Evolutionary conservation across 2,329 filamentous ascomycete genomes (phyloP).

Genomic region (Diaporthe nobilis): DNA sequence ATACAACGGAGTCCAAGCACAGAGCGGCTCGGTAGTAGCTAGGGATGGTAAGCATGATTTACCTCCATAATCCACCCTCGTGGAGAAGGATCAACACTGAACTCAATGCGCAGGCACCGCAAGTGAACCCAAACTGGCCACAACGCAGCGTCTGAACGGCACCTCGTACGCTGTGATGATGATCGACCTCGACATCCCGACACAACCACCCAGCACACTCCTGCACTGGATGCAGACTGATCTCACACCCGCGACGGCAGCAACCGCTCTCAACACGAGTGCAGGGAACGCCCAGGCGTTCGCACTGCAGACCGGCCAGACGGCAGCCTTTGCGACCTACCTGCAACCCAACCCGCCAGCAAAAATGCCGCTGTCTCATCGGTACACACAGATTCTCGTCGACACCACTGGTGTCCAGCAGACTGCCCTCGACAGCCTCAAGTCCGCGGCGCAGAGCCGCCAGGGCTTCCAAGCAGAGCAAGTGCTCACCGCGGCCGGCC

Average conservation of each 20-base stretch:
- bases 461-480: slow-evolving; percentile 51
- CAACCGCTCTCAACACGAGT: slow-evolving; percentile 48
- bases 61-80: neutral
- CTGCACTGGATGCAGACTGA: slow-evolving; percentile 61
- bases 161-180: slow-evolving; percentile 58
- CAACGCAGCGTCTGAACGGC: slow-evolving; percentile 54
- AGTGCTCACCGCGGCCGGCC: slow-evolving; percentile 50
- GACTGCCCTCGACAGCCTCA: slow-evolving; percentile 47
- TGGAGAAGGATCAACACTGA: slow-evolving; percentile 4
- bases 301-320: slow-evolving; percentile 49
- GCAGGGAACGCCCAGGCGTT: slow-evolving; percentile 48
- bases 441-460: slow-evolving; percentile 48
- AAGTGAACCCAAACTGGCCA: slow-evolving; percentile 54
- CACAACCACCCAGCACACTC: slow-evolving; percentile 54
- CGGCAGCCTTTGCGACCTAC: slow-evolving; percentile 50
- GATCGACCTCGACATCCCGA: slow-evolving; percentile 64
- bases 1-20: slow-evolving; percentile 54
- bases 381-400: slow-evolving; percentile 57
- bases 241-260: slow-evolving; percentile 49
- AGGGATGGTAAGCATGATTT: slow-evolving; percentile 51
- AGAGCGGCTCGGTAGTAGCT: slow-evolving; percentile 55
- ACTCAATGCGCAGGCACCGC: slow-evolving; percentile 49
- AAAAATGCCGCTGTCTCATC: slow-evolving; percentile 54
- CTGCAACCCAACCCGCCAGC: slow-evolving; percentile 56
- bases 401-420: slow-evolving; percentile 52